Percentiles rank a stretch among this genome's conserved stretches.
These are phyloP conservation scores for Geranium rotundifolium DNA, from an alignment of 345 rosid genomes.

Conservation along the genomic window DNA sequence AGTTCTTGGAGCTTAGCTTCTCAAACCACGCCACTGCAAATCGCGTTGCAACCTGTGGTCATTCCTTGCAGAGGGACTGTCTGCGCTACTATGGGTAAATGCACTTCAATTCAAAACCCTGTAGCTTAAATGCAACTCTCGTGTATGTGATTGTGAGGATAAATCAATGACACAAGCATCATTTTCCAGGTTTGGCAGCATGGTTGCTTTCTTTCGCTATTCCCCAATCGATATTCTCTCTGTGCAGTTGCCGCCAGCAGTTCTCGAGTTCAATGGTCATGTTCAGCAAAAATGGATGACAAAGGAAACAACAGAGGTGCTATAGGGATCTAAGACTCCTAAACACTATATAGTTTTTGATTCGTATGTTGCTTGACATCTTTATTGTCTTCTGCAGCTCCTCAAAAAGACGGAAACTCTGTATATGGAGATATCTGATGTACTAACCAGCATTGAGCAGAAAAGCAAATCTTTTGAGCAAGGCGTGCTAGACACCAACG, in stretches of 20 bases:
- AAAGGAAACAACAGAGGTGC: slow-evolving; percentile 73
- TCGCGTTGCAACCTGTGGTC: slow-evolving; percentile 97
- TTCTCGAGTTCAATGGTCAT: slow-evolving; percentile 54
- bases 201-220: slow-evolving; percentile 96
- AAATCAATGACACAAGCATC: neutral
- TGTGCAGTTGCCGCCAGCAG: slow-evolving; percentile 62
- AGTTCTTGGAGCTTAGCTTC: slow-evolving; percentile 94
- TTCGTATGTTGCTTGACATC: too few relatives aligned
- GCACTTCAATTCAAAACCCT: slow-evolving; percentile 1
- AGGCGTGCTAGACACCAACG: slow-evolving; percentile 29
- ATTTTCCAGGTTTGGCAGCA: slow-evolving; percentile 67
- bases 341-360: too few relatives aligned
- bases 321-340: neutral
- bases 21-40: slow-evolving; percentile 96
- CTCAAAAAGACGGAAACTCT: slow-evolving; percentile 41
- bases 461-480: slow-evolving; percentile 36
- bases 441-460: slow-evolving; percentile 50
- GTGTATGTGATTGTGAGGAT: too few relatives aligned
- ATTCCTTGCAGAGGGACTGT: slow-evolving; percentile 95
- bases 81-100: slow-evolving; percentile 91
- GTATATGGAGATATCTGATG: slow-evolving; percentile 50
- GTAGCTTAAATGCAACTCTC: too few relatives aligned
- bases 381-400: slow-evolving; percentile 35
- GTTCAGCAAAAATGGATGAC: slow-evolving; percentile 64
- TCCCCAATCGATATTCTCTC: slow-evolving; percentile 85